Base-by-base conservation (phyloP, 257 asterid species). In the Plantago elongata region DNA sequence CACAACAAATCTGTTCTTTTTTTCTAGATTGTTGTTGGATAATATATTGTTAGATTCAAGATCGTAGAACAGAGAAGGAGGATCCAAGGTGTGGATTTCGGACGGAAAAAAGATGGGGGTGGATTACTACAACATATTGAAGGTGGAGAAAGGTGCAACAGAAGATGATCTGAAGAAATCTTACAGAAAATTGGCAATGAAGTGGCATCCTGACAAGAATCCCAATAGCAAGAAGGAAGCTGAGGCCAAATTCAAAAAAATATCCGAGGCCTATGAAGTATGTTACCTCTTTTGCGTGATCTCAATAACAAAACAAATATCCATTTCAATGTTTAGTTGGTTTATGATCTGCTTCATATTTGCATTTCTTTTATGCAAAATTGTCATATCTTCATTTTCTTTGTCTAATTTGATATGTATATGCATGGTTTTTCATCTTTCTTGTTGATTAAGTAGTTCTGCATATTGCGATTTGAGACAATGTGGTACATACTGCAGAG, bases 181-280 rank as follows among this genome's bases (percentile, higher is more conserved):
- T 14, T 90, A 90, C 67, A 79, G 94, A 73, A 85, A 63, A 77
- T 75, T 90, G 78, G 97, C 96, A 0, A 87, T 87, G 97, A 90
- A 79, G 87, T 87, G 96, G 96, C 97, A 90, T 70, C 97, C 97
- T 5, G 96, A 90, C 75, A 87, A 87, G 76, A 90, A 90, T 60
- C 97, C 97, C 54, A 77, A 68, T 68, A 73, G 82, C 68, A 90
- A 87, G 72, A 69, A 47, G 45, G 96, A 86, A 77, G 98, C 96
- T 4, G 98, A 91, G 82, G 89, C 88, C 72, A 77, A 75, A 76
- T 91, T 91, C 69, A 88, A 85, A 78, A 83, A 91, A 70, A 88
- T 91, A 29, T 91, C 98, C 2, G 96, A 88, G 78, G 96, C 96
- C 40, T 91, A 84, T 66, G 98, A 91, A 69, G 98, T 88, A 68